Conservation (phyloP, 2,329 filamentous ascomycete genomes). For the Trichoderma brevicompactum region DNA sequence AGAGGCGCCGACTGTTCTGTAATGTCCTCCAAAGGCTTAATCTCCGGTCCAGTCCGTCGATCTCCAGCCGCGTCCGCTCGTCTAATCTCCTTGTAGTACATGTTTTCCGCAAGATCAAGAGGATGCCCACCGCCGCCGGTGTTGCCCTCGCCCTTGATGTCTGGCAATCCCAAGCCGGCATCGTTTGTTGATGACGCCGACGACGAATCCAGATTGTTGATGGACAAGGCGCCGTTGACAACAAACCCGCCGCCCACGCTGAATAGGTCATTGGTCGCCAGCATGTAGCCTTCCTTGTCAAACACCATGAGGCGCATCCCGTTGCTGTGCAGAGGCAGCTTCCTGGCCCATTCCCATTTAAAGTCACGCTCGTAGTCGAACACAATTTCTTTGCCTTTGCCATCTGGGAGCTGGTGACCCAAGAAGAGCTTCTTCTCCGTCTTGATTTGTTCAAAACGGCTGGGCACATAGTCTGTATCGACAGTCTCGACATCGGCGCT, state of each 20-base stretch:
- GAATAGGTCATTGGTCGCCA: constrained; percentile 25
- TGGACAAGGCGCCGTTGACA: constrained; percentile 24
- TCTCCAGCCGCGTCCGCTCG: constrained; percentile 20
- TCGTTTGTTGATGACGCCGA: not conserved
- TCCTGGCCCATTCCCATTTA: constrained; percentile 22
- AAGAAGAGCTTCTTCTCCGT: constrained; percentile 22
- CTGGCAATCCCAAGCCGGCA: not conserved
- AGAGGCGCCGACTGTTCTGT: not conserved
- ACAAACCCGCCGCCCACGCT: constrained; percentile 24
- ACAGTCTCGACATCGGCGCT: constrained; percentile 20
- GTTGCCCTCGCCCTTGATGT: not conserved
- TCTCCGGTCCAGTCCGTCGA: constrained; percentile 13
- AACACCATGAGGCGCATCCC: constrained; percentile 25
- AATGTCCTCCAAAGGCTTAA: not conserved
- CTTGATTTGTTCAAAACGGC: constrained; percentile 25
- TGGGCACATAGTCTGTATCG: constrained; percentile 21
- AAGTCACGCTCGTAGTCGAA: constrained; percentile 24
- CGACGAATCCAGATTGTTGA: not conserved
- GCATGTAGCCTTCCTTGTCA: constrained; percentile 25
- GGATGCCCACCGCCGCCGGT: constrained; percentile 1
- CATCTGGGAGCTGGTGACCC: constrained; percentile 8
- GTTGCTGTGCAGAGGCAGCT: constrained; percentile 23
- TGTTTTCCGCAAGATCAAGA: constrained; percentile 20
- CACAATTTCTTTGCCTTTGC: constrained; percentile 18
- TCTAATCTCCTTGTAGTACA: constrained; percentile 25